These are phyloP conservation scores for Nakazawaea peltata DNA, from an alignment of 805 yeast genomes.

Conservation along the genomic window DNA sequence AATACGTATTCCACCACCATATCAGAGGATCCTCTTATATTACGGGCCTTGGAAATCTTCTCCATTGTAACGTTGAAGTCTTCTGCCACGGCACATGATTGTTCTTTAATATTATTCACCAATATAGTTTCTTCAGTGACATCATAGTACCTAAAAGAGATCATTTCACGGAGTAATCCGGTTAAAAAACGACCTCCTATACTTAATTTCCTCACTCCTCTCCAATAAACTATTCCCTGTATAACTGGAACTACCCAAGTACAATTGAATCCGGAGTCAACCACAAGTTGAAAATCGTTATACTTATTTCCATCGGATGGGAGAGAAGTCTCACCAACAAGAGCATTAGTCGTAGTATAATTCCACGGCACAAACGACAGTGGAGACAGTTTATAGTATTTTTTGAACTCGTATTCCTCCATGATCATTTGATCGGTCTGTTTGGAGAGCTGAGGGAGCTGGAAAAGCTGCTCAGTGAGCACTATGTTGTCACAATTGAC, in stretches of 20 bases:
- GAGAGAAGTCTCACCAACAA: conserved; percentile 13
- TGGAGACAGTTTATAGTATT: conserved; percentile 59
- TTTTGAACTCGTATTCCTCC: conserved; percentile 83
- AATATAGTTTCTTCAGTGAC: conserved; percentile 85
- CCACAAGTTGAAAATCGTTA: conserved; percentile 64
- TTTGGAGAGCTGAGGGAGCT: conserved; percentile 71
- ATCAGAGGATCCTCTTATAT: conserved; percentile 15
- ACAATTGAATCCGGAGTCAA: conserved; percentile 83
- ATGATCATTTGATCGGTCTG: conserved; percentile 88
- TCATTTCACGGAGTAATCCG: conserved; percentile 74
- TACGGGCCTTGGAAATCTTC: conserved; percentile 4
- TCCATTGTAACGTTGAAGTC: conserved; percentile 31
- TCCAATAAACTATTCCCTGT: conserved; percentile 68
- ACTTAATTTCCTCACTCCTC: conserved; percentile 70
- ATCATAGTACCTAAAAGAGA: conserved; percentile 88
- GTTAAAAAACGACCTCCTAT: conserved; percentile 83
- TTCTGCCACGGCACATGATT: conserved; percentile 58
- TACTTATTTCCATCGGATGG: conserved; percentile 12
- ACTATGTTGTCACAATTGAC: conserved; percentile 46
- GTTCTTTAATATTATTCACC: conserved; percentile 80
- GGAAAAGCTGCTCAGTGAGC: conserved; percentile 74
- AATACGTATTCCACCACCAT: conserved; percentile 62
- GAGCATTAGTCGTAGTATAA: no score
- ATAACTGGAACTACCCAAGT: conserved; percentile 85
- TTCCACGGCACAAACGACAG: conserved; percentile 61